phyloP scores from a whole-genome alignment of 495 filamentous ascomycete genomes.

The Hypoxylon cercidicola region DNA sequence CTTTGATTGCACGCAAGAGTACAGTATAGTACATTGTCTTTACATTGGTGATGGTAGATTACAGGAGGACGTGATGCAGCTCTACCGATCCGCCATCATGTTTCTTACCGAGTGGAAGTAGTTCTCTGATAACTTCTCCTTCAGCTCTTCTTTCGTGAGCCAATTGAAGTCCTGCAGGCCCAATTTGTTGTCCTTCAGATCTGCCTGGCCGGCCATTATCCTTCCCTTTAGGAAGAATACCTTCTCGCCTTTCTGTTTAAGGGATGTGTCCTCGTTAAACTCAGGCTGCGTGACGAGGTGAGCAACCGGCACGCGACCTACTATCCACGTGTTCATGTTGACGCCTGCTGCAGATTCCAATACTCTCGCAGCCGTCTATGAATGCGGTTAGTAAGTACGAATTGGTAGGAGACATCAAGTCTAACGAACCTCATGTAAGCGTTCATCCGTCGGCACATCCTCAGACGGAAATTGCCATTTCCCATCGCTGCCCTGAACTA shows the following conservation, averaged over 20 bases:
- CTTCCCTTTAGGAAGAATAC: conserved; percentile 94
- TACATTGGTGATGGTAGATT: conserved; percentile 33
- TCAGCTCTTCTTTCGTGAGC: conserved; percentile 88
- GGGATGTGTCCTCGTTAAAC: conserved; percentile 47
- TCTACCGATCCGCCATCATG: conserved; percentile 79
- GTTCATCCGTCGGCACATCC: conserved; percentile 72
- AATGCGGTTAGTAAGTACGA: conserved; percentile 16
- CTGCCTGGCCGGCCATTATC: conserved; percentile 95
- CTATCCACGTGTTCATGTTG: conserved; percentile 99
- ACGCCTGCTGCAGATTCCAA: conserved; percentile 79
- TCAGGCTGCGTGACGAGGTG: conserved; percentile 69
- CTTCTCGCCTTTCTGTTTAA: conserved; percentile 71
- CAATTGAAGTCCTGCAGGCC: conserved; percentile 87
- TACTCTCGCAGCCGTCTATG: conserved; percentile 81
- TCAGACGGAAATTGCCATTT: conserved; percentile 83
- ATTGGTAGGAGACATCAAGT: neutral
- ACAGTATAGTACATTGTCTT: conserved; percentile 34
- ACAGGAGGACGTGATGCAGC: conserved; percentile 13
- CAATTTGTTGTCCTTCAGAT: conserved; percentile 76
- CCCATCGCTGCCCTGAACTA: conserved; percentile 76
- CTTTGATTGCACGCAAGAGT: conserved; percentile 4
- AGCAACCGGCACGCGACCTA: conserved; percentile 89
- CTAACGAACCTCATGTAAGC: conserved; percentile 77
- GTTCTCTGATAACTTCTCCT: conserved; percentile 64
- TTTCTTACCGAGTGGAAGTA: conserved; percentile 81